Conservation (phyloP, 441 rosid genomes). For the Biscutella laevigata region DNA sequence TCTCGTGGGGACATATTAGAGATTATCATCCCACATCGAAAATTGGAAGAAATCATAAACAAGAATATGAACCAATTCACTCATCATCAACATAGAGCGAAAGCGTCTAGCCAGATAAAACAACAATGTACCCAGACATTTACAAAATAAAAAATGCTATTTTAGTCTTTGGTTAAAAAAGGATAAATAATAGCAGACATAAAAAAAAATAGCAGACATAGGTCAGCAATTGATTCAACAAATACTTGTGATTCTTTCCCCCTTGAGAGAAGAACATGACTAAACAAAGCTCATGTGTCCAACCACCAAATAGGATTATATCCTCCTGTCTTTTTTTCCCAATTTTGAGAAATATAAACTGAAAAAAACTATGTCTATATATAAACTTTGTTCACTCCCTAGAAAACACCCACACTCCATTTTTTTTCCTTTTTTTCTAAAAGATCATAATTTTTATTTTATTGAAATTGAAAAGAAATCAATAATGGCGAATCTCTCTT, state of each 20-base stretch:
- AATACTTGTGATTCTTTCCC: conserved; percentile 10
- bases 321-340: background rate
- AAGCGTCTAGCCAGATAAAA: no score
- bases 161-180: no score
- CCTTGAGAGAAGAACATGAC: conserved; percentile 14
- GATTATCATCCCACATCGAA: no score
- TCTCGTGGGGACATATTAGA: no score
- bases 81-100: no score
- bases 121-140: no score
- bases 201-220: background rate
- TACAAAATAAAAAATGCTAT: no score
- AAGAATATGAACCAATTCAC: no score
- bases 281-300: background rate
- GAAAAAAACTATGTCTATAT: conserved; percentile 4
- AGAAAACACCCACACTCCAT: conserved; percentile 1
- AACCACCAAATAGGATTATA: conserved; percentile 1
- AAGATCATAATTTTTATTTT: no score
- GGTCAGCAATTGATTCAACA: background rate
- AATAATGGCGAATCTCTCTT: conserved; percentile 29
- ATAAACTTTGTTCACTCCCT: conserved; percentile 6
- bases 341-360: background rate
- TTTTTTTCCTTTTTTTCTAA: background rate
- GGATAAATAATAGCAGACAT: background rate
- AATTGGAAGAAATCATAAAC: no score
- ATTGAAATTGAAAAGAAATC: background rate